A percentile compares a stretch with the other conserved stretches of the same genome.
phyloP scores from a whole-genome alignment of 495 filamentous ascomycete genomes.

The Daldinia grandis region DNA sequence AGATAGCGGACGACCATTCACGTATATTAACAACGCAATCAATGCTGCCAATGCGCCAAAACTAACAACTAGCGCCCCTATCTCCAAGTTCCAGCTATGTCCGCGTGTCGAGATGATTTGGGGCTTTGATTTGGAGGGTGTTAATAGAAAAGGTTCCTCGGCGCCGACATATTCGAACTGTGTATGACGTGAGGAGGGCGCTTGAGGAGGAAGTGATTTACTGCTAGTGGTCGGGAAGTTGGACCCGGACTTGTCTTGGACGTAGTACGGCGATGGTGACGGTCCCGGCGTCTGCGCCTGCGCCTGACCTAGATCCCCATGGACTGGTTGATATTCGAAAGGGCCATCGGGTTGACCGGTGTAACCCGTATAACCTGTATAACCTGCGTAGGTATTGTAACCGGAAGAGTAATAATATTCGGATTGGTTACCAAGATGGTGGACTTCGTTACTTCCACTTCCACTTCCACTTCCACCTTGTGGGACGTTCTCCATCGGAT shows the following conservation, averaged over 20 bases:
- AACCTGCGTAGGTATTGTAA: no score
- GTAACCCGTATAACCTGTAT: neutral
- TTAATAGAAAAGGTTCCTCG: conserved; percentile 1
- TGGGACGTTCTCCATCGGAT: neutral
- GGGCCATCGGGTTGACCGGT: neutral
- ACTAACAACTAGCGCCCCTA: conserved; percentile 12
- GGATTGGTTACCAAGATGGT: neutral
- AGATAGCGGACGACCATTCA: conserved; percentile 9
- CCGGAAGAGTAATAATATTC: neutral
- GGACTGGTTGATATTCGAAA: neutral
- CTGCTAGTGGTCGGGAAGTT: neutral
- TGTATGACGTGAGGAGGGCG: neutral
- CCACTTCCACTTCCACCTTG: neutral
- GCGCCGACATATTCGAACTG: neutral
- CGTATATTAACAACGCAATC: conserved; percentile 12
- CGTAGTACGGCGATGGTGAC: neutral
- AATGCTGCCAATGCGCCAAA: conserved; percentile 6
- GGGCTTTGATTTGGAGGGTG: conserved; percentile 1
- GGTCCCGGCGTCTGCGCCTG: neutral
- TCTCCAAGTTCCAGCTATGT: conserved; percentile 24
- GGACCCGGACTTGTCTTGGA: neutral
- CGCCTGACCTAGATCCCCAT: neutral
- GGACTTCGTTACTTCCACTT: neutral
- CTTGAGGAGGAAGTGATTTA: conserved; percentile 4
- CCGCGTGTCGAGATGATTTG: conserved; percentile 20